Evolutionary conservation across 225 moss, liverwort and hornwort genomes (phyloP), one percentile per base, ranked within the genome.

Genomic region (Climacium dendroides): DNA sequence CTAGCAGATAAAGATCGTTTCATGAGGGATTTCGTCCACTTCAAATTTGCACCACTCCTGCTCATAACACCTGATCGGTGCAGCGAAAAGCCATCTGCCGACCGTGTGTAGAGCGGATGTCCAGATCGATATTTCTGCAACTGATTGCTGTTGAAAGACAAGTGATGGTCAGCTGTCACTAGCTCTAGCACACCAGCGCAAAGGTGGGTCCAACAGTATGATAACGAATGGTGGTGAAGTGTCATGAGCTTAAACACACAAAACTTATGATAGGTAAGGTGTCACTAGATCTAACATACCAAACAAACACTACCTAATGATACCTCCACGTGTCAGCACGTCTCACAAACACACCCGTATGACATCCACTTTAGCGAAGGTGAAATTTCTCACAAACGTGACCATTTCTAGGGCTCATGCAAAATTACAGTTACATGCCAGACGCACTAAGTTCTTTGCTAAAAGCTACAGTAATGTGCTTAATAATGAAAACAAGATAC

Each of bases 81-180:
- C 74, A 98, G 93, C 45, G 98, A 96, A 85, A 98, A 98, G 19
- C 98, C 98, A 93, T 96, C 93, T 67, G 96, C 95, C 83, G 98
- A 98, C 60, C 95, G 94, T 54, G 96, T 96, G 87, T 98, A 98
- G 15, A 96, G 92, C 89, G 96, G 98, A 88, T 98, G 98, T 81
- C 94, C 98, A 64, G 91, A 94, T 70, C 94, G 94, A 87, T 95
- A 93, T 86, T 81, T 94, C 80, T 95, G 95, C 84, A 96, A 89
- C 85, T 92, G 95, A 93, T 96, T 96, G 84, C 98, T 98, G 96
- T 90, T 86, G 59, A 85, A 92, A 91, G 64, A 81, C 52, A 85
- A 87, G 85, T 35, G n/a, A 83, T 87, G 78, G 57, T 90, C 71
- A 86, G 70, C 61, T 79, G 87, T 85, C 91, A 87, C 73, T 52